A percentile compares a stretch with the other conserved stretches of the same genome.
These are phyloP conservation scores for Pseudocercospora musae DNA, from an alignment of 2,329 filamentous ascomycete genomes.

Conservation along the genomic window DNA sequence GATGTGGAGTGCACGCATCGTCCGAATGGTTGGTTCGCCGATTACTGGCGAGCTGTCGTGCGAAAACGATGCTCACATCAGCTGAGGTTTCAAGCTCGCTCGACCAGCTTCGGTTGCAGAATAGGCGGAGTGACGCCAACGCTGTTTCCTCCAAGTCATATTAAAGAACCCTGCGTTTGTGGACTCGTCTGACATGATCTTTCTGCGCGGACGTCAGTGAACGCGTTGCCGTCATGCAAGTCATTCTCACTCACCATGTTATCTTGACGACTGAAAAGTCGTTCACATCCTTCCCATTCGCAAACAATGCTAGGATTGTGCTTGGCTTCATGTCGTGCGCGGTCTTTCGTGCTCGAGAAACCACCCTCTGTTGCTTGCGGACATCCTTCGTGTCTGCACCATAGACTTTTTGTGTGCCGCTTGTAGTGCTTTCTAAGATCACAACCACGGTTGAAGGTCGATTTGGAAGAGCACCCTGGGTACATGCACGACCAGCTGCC, in stretches of 20 bases:
- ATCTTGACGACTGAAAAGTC: conserved; percentile 59
- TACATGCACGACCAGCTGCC: conserved; percentile 58
- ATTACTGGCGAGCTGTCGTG: neutral
- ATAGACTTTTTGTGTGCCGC: conserved; percentile 59
- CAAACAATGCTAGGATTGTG: conserved; percentile 59
- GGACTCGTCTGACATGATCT: conserved; percentile 31
- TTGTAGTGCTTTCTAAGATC: conserved; percentile 63
- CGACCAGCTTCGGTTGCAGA: neutral
- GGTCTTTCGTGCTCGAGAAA: conserved; percentile 62
- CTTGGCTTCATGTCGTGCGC: conserved; percentile 60
- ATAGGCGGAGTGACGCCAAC: neutral
- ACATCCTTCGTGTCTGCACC: conserved; percentile 58
- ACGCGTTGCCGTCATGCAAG: neutral
- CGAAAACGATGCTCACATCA: neutral
- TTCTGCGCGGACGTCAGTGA: conserved; percentile 22
- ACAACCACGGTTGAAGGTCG: conserved; percentile 57
- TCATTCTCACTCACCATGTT: conserved; percentile 52
- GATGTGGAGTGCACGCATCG: neutral
- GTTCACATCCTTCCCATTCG: conserved; percentile 56
- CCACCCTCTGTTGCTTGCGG: conserved; percentile 55
- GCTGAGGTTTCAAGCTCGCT: neutral
- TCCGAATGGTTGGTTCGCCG: neutral
- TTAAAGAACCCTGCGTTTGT: conserved; percentile 19
- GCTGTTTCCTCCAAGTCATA: conserved; percentile 3
- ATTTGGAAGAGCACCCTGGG: conserved; percentile 57